A percentile compares a stretch with the other conserved stretches of the same genome.
phyloP scores from a whole-genome alignment of 2,329 filamentous ascomycete genomes.

The Cyanodermella asteris region DNA sequence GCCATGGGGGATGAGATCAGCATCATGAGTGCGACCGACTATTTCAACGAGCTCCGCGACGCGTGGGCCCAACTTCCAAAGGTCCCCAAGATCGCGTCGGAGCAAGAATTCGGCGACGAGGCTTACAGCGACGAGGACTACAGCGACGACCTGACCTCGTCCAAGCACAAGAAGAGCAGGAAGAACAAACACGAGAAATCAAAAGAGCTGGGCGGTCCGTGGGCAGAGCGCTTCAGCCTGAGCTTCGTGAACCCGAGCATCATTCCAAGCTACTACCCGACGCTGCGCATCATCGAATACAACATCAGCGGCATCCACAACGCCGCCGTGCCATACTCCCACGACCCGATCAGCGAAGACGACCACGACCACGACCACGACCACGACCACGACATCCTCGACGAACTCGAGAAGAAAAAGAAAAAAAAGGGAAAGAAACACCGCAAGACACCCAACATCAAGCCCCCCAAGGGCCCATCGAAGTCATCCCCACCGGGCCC shows the following conservation, averaged over 20 bases:
- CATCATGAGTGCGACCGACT: conserved; percentile 48
- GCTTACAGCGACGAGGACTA: conserved; percentile 7
- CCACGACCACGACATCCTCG: neutral
- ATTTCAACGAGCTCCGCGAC: conserved; percentile 54
- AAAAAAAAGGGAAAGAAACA: conserved; percentile 27
- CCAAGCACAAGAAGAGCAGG: conserved; percentile 16
- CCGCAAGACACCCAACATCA: conserved; percentile 38
- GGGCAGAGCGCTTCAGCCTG: conserved; percentile 66
- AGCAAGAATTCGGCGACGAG: conserved; percentile 2
- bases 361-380: neutral
- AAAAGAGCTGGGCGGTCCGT: conserved; percentile 48
- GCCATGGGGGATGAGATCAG: conserved; percentile 30
- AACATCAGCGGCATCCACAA: conserved; percentile 59
- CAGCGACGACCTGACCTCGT: conserved; percentile 3
- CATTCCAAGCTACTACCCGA: conserved; percentile 82
- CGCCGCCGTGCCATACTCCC: neutral
- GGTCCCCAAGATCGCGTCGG: conserved; percentile 15
- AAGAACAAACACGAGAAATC: conserved; percentile 29
- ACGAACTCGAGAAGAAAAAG: conserved; percentile 13
- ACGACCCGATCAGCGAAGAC: neutral
- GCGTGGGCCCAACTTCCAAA: conserved; percentile 58
- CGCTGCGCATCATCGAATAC: conserved; percentile 78
- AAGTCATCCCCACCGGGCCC: conserved; percentile 58
- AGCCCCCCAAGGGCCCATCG: conserved; percentile 49
- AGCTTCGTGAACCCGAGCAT: conserved; percentile 67